Evolutionary conservation across 2,329 filamentous ascomycete species (phyloP).

Genomic region (Ceratocystis albifundus): DNA sequence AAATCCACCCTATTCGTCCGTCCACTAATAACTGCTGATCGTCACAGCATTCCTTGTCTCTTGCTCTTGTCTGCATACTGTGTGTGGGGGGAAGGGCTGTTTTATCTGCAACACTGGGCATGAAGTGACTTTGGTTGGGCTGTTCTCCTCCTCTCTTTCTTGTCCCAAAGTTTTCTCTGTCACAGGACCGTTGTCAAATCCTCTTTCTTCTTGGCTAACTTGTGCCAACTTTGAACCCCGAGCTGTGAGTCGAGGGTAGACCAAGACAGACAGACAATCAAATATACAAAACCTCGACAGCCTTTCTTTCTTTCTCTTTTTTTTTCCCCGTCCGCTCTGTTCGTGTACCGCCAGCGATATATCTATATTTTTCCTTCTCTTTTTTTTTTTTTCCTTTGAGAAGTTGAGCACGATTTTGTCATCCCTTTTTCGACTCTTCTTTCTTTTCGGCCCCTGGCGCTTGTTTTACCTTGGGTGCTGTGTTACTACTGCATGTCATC

Average conservation of each 20-base stretch:
- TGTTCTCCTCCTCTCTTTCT: no score
- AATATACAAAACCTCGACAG: no score
- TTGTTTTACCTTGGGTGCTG: constrained; percentile 8
- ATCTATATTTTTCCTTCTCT: no score
- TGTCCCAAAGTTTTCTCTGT: neutral
- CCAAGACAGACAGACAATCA: no score
- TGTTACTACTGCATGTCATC: constrained; percentile 5
- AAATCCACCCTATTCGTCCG: neutral
- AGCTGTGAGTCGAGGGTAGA: no score
- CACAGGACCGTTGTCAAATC: neutral
- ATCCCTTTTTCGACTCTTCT: neutral
- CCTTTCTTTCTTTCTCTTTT: no score
- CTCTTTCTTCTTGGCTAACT: neutral
- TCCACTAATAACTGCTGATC: neutral
- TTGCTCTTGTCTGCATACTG: neutral
- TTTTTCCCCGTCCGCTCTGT: no score
- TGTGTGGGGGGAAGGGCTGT: neutral
- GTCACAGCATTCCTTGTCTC: neutral
- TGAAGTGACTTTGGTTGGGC: neutral
- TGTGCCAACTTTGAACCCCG: no score
- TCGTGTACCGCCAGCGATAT: no score
- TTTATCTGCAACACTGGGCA: neutral
- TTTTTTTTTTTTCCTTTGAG: no score
- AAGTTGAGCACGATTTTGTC: neutral
- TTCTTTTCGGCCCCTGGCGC: neutral